Evolutionary conservation across 345 rosid species (phyloP).

Genomic region (Gossypium turneri): DNA sequence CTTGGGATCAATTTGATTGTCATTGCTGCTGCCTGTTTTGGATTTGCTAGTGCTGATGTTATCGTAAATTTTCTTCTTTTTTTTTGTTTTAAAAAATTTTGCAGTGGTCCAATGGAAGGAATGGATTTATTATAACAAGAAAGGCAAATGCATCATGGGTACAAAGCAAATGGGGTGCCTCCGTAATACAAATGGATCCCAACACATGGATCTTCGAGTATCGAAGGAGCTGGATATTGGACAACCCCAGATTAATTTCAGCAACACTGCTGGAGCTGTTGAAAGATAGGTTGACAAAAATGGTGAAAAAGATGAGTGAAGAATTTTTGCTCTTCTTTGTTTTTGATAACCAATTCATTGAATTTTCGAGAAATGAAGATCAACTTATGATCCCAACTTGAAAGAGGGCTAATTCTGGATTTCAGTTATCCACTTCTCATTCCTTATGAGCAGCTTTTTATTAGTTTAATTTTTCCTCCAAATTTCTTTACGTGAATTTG

Average conservation of each 20-base stretch:
- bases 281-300: slow-evolving; percentile 25
- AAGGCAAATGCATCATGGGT: slow-evolving; percentile 55
- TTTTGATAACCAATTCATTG: slow-evolving; percentile 17
- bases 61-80: not conserved
- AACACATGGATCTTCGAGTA: slow-evolving; percentile 83
- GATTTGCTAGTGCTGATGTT: no score
- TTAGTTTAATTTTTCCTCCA: no score
- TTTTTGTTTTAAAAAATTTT: not conserved
- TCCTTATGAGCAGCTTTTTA: not conserved
- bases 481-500: not conserved
- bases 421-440: not conserved
- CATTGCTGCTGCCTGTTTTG: no score
- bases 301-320: slow-evolving; percentile 24
- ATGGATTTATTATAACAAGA: slow-evolving; percentile 37
- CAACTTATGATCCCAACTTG: slow-evolving; percentile 41
- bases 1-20: not conserved
- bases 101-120: slow-evolving; percentile 69
- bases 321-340: slow-evolving; percentile 27
- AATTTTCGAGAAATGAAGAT: slow-evolving; percentile 9
- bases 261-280: slow-evolving; percentile 40
- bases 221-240: slow-evolving; percentile 38
- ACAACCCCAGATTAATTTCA: slow-evolving; percentile 43
- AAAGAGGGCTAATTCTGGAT: not conserved
- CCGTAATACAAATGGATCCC: slow-evolving; percentile 65
- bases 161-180: slow-evolving; percentile 47